Evolutionary conservation across 768 basidiomycete species (phyloP).

Genomic region (Rhizopogon rudus): DNA sequence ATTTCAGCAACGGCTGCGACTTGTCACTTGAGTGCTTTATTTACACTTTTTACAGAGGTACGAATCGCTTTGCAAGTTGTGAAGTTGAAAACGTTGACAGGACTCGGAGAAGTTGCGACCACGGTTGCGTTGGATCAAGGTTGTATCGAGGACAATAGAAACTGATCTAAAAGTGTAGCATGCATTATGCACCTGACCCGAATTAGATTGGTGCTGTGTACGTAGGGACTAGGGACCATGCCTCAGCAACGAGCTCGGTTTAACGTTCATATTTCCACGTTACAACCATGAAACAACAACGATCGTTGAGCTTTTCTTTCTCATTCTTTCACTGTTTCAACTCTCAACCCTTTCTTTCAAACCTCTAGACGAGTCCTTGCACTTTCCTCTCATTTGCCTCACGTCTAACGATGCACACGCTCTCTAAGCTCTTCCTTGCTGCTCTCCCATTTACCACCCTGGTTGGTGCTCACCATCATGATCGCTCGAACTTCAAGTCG

Average conservation of each 20-base stretch:
- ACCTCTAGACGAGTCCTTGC: neutral
- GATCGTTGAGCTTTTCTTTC: neutral
- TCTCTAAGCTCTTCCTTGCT: slow-evolving; percentile 28
- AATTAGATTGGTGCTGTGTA: too few relatives aligned
- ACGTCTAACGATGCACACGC: slow-evolving; percentile 23
- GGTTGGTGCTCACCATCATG: slow-evolving; percentile 28
- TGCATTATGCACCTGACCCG: too few relatives aligned
- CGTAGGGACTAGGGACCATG: neutral
- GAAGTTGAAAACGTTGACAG: neutral
- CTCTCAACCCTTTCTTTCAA: neutral
- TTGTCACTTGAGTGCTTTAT: too few relatives aligned
- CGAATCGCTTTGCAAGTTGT: neutral
- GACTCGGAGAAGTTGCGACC: neutral
- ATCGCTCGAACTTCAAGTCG: neutral
- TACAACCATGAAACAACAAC: neutral
- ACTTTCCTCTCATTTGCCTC: neutral
- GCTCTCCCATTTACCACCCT: slow-evolving; percentile 28
- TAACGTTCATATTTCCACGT: neutral
- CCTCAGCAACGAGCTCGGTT: neutral
- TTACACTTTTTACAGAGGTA: too few relatives aligned
- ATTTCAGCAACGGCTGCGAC: too few relatives aligned
- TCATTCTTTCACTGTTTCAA: neutral
- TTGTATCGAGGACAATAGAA: neutral
- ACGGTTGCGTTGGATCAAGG: neutral
- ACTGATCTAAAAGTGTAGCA: too few relatives aligned